phyloP scores from a whole-genome alignment of 2,329 filamentous ascomycete species.

The Chrysoporthe deuterocubensis region DNA sequence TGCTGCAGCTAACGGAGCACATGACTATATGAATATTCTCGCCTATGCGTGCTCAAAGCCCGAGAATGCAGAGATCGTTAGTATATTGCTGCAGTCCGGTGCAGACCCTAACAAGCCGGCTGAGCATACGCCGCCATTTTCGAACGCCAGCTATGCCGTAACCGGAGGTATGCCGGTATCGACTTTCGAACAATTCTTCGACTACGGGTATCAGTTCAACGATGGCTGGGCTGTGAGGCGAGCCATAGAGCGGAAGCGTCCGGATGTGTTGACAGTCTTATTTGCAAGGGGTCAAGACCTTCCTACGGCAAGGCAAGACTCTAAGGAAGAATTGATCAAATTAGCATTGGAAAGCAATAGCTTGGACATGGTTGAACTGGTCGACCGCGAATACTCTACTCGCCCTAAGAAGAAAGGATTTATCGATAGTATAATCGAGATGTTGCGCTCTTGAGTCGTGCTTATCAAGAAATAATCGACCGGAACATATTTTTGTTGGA shows the following conservation, averaged over 20 bases:
- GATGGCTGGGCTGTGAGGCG: neutral
- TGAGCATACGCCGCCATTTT: neutral
- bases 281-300: neutral
- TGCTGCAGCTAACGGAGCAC: neutral
- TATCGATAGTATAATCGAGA: neutral
- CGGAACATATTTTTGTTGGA: neutral
- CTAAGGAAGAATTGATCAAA: neutral
- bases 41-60: neutral
- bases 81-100: neutral
- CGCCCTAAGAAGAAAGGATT: neutral
- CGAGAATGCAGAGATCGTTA: neutral
- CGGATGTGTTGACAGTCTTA: neutral
- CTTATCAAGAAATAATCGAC: neutral
- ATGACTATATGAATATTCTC: neutral
- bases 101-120: slow-evolving; percentile 1
- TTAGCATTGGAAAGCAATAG: neutral
- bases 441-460: neutral
- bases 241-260: neutral
- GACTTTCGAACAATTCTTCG: slow-evolving; percentile 5
- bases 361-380: neutral
- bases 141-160: neutral
- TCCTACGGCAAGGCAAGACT: neutral
- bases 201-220: neutral
- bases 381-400: neutral
- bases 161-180: neutral